phyloP scores from a whole-genome alignment of 495 filamentous ascomycete species.

The Antarctomyces pellizariae region DNA sequence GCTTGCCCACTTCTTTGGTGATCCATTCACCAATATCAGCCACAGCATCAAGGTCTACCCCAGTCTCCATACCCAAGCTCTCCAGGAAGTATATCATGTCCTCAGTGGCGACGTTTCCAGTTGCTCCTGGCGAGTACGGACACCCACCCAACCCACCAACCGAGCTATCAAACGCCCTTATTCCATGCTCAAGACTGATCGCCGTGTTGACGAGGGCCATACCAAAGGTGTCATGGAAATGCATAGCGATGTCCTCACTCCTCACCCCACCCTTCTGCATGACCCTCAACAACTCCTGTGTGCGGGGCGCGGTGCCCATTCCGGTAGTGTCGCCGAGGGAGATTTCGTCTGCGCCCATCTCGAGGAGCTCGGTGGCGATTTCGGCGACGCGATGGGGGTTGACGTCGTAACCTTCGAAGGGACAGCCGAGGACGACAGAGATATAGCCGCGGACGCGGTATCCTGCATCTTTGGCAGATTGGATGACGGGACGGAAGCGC shows the following conservation, averaged over 20 bases:
- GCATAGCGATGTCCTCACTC: constrained; percentile 63
- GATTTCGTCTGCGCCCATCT: constrained; percentile 93
- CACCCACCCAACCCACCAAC: constrained; percentile 87
- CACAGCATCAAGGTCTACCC: constrained; percentile 65
- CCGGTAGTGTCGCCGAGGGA: constrained; percentile 88
- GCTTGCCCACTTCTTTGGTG: constrained; percentile 49
- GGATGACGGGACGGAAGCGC: constrained; percentile 51
- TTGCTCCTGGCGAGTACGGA: constrained; percentile 81
- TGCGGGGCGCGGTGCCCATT: constrained; percentile 78
- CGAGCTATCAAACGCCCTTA: constrained; percentile 72
- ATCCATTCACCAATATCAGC: constrained; percentile 79
- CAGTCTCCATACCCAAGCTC: constrained; percentile 66
- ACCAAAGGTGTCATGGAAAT: constrained; percentile 95
- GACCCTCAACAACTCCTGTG: constrained; percentile 41
- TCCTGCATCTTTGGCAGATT: constrained; percentile 40
- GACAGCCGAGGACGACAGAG: constrained; percentile 81
- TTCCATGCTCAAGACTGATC: constrained; percentile 67
- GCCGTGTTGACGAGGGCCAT: constrained; percentile 80
- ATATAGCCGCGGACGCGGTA: constrained; percentile 82
- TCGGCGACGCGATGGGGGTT: constrained; percentile 57
- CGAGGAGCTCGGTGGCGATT: constrained; percentile 58
- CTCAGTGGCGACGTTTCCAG: constrained; percentile 87
- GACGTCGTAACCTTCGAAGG: constrained; percentile 76
- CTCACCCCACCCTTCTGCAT: constrained; percentile 54
- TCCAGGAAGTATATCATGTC: constrained; percentile 81